Conservation (phyloP, 768 basidiomycete genomes). For the Hortiboletus flavorubellus region DNA sequence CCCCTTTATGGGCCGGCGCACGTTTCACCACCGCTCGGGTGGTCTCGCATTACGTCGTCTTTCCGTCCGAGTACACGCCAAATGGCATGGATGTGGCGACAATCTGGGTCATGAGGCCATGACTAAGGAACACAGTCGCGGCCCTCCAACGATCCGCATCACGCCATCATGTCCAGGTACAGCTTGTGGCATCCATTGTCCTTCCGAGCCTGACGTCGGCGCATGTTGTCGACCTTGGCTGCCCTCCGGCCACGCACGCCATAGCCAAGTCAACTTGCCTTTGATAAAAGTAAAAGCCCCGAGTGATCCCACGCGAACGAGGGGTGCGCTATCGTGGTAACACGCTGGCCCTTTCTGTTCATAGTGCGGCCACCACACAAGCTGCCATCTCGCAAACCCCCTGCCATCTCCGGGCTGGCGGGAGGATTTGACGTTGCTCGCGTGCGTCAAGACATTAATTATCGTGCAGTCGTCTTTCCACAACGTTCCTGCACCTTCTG, state of each 20-base stretch:
- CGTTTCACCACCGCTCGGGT: slow-evolving; percentile 13
- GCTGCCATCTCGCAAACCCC: neutral
- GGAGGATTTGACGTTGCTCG: neutral
- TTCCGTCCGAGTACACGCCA: neutral
- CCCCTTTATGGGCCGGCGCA: slow-evolving; percentile 1
- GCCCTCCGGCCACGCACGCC: neutral
- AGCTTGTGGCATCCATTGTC: neutral
- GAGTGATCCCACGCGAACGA: slow-evolving; percentile 1
- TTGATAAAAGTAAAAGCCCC: neutral
- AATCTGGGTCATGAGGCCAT: slow-evolving; percentile 1
- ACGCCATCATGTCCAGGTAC: slow-evolving; percentile 2
- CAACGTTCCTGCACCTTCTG: slow-evolving; percentile 2
- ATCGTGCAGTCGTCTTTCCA: neutral
- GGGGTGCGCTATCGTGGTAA: neutral
- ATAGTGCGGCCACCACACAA: too few species aligned
- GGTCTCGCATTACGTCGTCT: neutral
- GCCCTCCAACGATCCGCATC: neutral
- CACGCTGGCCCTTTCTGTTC: neutral
- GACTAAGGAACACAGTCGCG: neutral
- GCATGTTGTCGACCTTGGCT: neutral
- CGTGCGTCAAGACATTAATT: neutral
- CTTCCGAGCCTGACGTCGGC: neutral
- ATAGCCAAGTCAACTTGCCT: slow-evolving; percentile 1
- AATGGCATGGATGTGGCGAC: slow-evolving; percentile 15
- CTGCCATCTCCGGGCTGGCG: neutral